Percentiles rank a stretch among this genome's conserved stretches.
Conservation (phyloP, 441 rosid species). For the Gossypium lobatum region DNA sequence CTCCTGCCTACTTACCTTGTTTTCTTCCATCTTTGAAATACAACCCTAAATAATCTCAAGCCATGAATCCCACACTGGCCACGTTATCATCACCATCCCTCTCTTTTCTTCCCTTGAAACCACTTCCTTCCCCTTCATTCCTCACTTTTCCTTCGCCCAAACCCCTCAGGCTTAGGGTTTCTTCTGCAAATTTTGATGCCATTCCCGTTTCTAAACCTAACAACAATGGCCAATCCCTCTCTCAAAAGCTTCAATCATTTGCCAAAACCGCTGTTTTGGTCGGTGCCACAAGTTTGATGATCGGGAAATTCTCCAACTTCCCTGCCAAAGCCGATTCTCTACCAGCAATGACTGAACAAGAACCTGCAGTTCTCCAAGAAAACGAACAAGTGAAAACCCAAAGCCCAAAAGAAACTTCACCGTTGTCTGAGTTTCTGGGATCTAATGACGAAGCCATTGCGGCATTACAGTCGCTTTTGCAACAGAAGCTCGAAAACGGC, state of each 20-base stretch:
- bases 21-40: background rate
- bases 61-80: conserved; percentile 41
- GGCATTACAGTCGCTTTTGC: conserved; percentile 51
- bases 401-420: conserved; percentile 21
- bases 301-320: conserved; percentile 34
- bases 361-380: conserved; percentile 11
- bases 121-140: conserved; percentile 19
- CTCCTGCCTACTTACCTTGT: background rate
- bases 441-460: conserved; percentile 48
- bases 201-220: conserved; percentile 4
- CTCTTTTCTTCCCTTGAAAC: conserved; percentile 27
- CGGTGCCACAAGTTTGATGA: conserved; percentile 39
- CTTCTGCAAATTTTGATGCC: conserved; percentile 21
- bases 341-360: conserved; percentile 28
- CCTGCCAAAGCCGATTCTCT: conserved; percentile 54
- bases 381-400: conserved; percentile 20
- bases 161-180: conserved; percentile 22
- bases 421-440: conserved; percentile 44
- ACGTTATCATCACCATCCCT: conserved; percentile 17
- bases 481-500: conserved; percentile 66
- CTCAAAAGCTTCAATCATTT: conserved; percentile 33
- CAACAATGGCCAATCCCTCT: background rate
- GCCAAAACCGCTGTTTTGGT: conserved; percentile 46
- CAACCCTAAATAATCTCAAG: background rate
- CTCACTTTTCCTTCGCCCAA: conserved; percentile 13